phyloP scores from a whole-genome alignment of 140 eudicot genomes.

The Cichorium intybus region DNA sequence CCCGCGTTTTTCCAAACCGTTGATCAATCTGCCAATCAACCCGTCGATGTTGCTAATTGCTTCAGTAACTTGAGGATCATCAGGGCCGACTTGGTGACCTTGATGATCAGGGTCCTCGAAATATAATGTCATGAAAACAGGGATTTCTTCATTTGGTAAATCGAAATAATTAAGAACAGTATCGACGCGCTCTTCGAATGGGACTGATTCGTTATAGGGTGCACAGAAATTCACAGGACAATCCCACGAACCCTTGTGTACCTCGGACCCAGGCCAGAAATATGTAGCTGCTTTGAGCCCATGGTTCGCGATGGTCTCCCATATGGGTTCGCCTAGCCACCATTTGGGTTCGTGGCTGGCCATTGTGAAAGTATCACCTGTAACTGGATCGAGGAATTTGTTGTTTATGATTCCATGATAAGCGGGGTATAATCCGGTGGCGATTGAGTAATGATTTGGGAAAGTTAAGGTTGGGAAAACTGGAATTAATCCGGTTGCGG shows the following conservation, averaged over 20 bases:
- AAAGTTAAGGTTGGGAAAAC: conserved; percentile 82
- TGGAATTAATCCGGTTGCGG: conserved; percentile 64
- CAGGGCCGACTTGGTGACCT: conserved; percentile 83
- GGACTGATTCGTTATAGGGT: conserved; percentile 62
- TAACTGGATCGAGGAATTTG: conserved; percentile 45
- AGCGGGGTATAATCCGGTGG: conserved; percentile 78
- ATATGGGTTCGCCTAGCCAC: conserved; percentile 90
- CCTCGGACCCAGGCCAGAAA: conserved; percentile 96
- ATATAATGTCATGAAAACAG: conserved; percentile 71
- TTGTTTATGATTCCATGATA: conserved; percentile 69
- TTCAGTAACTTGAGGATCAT: conserved; percentile 56
- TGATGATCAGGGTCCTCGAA: conserved; percentile 93
- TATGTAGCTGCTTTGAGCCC: conserved; percentile 72
- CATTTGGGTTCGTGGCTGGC: conserved; percentile 67
- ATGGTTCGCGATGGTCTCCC: conserved; percentile 74
- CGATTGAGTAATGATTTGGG: conserved; percentile 87
- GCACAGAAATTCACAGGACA: conserved; percentile 55
- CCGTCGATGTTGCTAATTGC: conserved; percentile 56
- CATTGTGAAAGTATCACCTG: conserved; percentile 49
- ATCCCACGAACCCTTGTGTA: conserved; percentile 61
- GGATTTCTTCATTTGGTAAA: conserved; percentile 51
- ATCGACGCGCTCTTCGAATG: conserved; percentile 77
- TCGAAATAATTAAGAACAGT: conserved; percentile 64
- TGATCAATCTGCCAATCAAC: conserved; percentile 63
- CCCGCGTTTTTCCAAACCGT: conserved; percentile 66